Percentiles rank a stretch among this genome's conserved stretches.
These are phyloP conservation scores for Cordia subcordata DNA, from an alignment of 257 asterid species.

Conservation along the genomic window DNA sequence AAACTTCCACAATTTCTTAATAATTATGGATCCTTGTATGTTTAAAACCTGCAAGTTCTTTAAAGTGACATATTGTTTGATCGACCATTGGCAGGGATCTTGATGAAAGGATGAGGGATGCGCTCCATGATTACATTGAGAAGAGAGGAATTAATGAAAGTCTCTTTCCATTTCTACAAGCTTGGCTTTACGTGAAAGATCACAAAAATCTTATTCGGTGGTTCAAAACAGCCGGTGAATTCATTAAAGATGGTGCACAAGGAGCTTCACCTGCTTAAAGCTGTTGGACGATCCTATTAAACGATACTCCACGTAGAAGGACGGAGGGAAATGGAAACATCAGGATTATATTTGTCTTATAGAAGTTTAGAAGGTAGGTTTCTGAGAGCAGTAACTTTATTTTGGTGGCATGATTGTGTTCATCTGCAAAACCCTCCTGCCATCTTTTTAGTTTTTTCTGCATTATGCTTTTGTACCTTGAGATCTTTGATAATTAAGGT, in stretches of 20 bases:
- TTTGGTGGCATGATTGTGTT: too few species aligned
- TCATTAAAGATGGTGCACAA: constrained; percentile 13
- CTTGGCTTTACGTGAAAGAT: constrained; percentile 98
- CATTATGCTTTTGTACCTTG: too few species aligned
- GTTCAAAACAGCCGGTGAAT: constrained; percentile 20
- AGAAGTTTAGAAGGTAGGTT: not conserved
- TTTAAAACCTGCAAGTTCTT: too few species aligned
- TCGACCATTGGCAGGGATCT: constrained; percentile 39
- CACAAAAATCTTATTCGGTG: constrained; percentile 54
- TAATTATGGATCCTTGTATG: too few species aligned
- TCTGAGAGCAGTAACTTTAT: not conserved
- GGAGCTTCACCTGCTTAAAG: constrained; percentile 10
- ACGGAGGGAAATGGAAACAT: too few species aligned
- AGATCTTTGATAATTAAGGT: too few species aligned
- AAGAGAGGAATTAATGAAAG: constrained; percentile 80
- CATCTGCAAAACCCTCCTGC: too few species aligned
- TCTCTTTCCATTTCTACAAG: constrained; percentile 85
- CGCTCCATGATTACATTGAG: constrained; percentile 46
- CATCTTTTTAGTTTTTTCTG: too few species aligned
- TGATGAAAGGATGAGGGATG: constrained; percentile 61
- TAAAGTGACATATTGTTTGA: not conserved
- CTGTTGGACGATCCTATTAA: not conserved
- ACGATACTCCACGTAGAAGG: too few species aligned
- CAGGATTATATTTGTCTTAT: too few species aligned
- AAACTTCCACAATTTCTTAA: too few species aligned